These are phyloP conservation scores for Suillus plorans DNA, from an alignment of 768 basidiomycete genomes.

Conservation along the genomic window DNA sequence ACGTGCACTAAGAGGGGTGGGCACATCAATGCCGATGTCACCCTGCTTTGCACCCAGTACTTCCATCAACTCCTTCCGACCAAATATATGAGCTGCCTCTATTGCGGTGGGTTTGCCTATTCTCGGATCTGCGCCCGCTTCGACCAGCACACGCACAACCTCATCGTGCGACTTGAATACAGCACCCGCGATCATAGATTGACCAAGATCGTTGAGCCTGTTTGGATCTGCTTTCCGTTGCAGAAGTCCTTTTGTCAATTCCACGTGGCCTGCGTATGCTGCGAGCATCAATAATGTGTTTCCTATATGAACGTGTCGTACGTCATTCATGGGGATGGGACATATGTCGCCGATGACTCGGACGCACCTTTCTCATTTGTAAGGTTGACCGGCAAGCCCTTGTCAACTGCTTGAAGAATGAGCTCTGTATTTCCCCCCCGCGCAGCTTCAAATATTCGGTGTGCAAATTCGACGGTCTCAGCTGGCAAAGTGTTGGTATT, in stretches of 20 bases:
- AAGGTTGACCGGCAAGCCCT: constrained; percentile 69
- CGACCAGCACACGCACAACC: constrained; percentile 55
- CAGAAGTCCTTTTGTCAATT: constrained; percentile 54
- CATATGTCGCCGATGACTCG: not conserved
- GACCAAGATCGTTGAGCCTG: constrained; percentile 66
- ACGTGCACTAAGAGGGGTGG: constrained; percentile 23
- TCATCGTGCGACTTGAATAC: constrained; percentile 73
- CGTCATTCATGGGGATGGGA: not conserved
- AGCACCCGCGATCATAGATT: constrained; percentile 74
- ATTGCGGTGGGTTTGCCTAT: constrained; percentile 67
- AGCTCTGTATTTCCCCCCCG: constrained; percentile 54
- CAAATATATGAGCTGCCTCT: constrained; percentile 69
- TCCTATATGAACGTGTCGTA: constrained; percentile 37
- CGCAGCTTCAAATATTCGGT: constrained; percentile 75
- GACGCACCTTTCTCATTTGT: constrained; percentile 66
- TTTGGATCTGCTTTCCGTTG: constrained; percentile 63
- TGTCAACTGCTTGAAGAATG: constrained; percentile 60
- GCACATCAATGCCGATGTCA: constrained; percentile 39
- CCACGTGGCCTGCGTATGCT: constrained; percentile 65
- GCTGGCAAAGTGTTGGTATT: constrained; percentile 26
- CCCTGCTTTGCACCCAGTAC: constrained; percentile 59
- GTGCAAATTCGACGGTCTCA: constrained; percentile 50
- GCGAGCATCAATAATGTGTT: constrained; percentile 82
- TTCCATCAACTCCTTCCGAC: constrained; percentile 52
- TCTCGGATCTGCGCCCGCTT: constrained; percentile 59